Evolutionary conservation across 2,329 filamentous ascomycete genomes (phyloP), one percentile per base, ranked within the genome.

Genomic region (Didymellaceae sp.): DNA sequence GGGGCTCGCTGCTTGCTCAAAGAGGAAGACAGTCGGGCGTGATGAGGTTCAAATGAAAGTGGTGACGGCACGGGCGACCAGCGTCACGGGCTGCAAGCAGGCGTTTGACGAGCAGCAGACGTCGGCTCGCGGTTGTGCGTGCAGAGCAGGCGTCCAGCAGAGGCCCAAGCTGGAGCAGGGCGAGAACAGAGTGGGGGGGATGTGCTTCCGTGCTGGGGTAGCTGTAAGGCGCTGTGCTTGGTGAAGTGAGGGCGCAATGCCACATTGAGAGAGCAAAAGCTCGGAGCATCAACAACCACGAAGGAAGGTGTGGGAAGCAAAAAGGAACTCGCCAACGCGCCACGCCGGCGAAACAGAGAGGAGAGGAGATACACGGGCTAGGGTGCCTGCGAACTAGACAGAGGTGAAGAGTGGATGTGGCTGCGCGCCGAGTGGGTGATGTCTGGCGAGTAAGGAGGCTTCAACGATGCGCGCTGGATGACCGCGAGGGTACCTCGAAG

Each of bases 361-460:
- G 55, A 63, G 64, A 66, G 64, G 55, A 63, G 64, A 66, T 63
- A 64, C 58, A 56, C 59, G 48, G 25, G 38, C 48, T 37, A 32
- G 48, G 42, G 35, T 30, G 48, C 37, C 57, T 54, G 53, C 57
- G 57, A 63, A 54, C 57, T 57, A 57, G 53, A 52, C 53, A 58
- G 58, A 63, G 59, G 56, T 64, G 59, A 61, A 55, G 52, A 61
- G 63, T 68, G 67, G 63, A 54, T 66, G 68, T 70, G 67, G 69
- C 69, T 70, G 64, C 66, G 63, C 61, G 63, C 59, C 64, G 59
- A 58, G 58, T 57, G 58, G 50, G 47, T 38, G 51, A 46, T 30
- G 47, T 52, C 58, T 61, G 57, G 48, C 55, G 61, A 68, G 63
- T 62, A 52, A 62, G 55, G 59, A 38, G 50, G 51, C 39, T 48